Base-by-base conservation (phyloP, 2,329 filamentous ascomycete species). In the Plenodomus lindquistii region DNA sequence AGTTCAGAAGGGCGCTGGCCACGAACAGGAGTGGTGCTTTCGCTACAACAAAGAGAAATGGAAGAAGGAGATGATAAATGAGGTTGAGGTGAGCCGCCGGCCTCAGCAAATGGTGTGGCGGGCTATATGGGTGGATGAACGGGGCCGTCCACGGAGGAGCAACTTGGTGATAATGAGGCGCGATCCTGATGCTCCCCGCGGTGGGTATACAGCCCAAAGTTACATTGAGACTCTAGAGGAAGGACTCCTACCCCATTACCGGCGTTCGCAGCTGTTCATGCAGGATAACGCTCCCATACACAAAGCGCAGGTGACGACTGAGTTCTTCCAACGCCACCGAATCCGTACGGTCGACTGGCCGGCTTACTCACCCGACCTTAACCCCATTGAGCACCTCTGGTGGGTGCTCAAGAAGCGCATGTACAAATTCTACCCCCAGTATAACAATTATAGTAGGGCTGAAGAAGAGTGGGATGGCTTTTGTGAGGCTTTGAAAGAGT, bases 321-420 rank as follows among this genome's bases (percentile, higher is more conserved):
- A 60, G 29, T 60, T 24, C 24, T 50, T 66, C 37, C 9, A 38
- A 44, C 31, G 40, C 17, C 18, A 56, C 15, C 31, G 43, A 4
- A 59, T 67, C 43, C 11, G 20, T 8, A 22, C 52, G 4, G 46
- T 63, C 13, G 37, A 57, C 29, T 66, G 49, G 57, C 59, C 53
- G 11, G 42, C 52, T 2, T 64, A 62, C 37, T 52, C 37, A 35
- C 57, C 56, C 27, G 59, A 66, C 52, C 50, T 67, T 15, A 66
- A 67, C 41, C 59, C 52, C 15, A 67, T 69, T 49, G 53, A 69
- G 44, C 48, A 66, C 46, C 35, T 63, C 18, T 67, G 47, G 55
- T 40, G 38, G 37, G 10, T 34, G 1, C 48, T 67, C 6, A 67
- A 67, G 44, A 49, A 57, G 37, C 18, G 47, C 15, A 46, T 61